Conservation (phyloP, 345 rosid genomes). For the Erucastrum elatum region DNA sequence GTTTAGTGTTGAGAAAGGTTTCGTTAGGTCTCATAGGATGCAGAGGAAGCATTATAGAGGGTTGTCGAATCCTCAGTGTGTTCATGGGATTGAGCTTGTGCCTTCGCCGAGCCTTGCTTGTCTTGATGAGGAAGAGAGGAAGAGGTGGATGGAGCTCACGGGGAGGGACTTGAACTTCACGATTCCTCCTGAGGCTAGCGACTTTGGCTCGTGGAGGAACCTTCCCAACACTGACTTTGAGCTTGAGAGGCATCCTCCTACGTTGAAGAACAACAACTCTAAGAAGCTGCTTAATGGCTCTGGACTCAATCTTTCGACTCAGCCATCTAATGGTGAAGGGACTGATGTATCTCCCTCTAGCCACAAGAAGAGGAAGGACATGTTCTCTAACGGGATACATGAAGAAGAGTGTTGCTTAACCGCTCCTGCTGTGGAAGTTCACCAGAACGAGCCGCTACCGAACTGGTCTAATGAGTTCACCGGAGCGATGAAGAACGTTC, state of each 20-base stretch:
- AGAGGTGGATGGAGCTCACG: slow-evolving; percentile 89
- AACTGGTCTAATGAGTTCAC: slow-evolving; percentile 75
- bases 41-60: slow-evolving; percentile 98
- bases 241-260: slow-evolving; percentile 68
- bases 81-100: slow-evolving; percentile 89
- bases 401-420: slow-evolving; percentile 63
- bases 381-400: slow-evolving; percentile 56
- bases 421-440: slow-evolving; percentile 57
- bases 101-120: slow-evolving; percentile 65
- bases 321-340: slow-evolving; percentile 60
- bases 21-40: slow-evolving; percentile 94
- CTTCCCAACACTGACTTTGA: slow-evolving; percentile 91
- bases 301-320: slow-evolving; percentile 79
- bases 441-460: slow-evolving; percentile 50
- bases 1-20: slow-evolving; percentile 90
- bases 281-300: slow-evolving; percentile 86
- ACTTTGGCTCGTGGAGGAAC: slow-evolving; percentile 90
- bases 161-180: slow-evolving; percentile 85
- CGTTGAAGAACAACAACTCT: slow-evolving; percentile 50
- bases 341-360: slow-evolving; percentile 69
- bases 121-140: slow-evolving; percentile 86
- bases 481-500: slow-evolving; percentile 78
- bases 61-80: slow-evolving; percentile 91
- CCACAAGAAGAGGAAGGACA: slow-evolving; percentile 79
- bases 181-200: slow-evolving; percentile 80